phyloP scores from a whole-genome alignment of 768 basidiomycete genomes.

The Amyloporia xantha region DNA sequence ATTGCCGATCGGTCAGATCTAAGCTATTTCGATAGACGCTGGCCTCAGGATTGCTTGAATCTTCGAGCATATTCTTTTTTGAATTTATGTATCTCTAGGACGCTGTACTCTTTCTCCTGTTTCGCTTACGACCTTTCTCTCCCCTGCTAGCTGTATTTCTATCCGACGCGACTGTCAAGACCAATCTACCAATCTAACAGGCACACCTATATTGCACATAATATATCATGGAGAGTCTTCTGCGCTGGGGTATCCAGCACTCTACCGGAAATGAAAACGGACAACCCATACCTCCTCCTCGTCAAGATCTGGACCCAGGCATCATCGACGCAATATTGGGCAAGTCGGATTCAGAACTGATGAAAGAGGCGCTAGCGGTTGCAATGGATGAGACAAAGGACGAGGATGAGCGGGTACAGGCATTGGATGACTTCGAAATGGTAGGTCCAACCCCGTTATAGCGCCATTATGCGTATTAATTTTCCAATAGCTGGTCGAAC shows the following conservation, averaged over 20 bases:
- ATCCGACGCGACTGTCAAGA: constrained; percentile 1
- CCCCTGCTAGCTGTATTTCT: background rate
- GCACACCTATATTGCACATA: too few relatives aligned
- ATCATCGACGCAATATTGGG: constrained; percentile 84
- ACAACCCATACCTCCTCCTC: constrained; percentile 25
- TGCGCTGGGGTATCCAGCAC: constrained; percentile 80
- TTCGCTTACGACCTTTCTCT: background rate
- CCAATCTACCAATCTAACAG: background rate
- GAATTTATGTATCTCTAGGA: background rate
- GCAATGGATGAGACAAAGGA: constrained; percentile 50
- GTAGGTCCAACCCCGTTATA: constrained; percentile 42
- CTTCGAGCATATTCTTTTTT: constrained; percentile 9
- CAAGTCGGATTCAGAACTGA: constrained; percentile 71
- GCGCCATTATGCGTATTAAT: background rate
- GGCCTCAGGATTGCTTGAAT: too few relatives aligned
- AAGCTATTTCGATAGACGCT: too few relatives aligned
- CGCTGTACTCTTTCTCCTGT: background rate
- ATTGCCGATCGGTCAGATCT: too few relatives aligned
- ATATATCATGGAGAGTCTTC: constrained; percentile 60
- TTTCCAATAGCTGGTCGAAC: constrained; percentile 64
- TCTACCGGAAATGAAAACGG: constrained; percentile 34
- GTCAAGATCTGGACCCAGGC: constrained; percentile 66
- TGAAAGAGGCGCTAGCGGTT: constrained; percentile 71
- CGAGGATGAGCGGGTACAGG: constrained; percentile 55
- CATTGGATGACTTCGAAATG: constrained; percentile 86